These are phyloP conservation scores for Cytospora chrysosperma DNA, from an alignment of 2,329 filamentous ascomycete genomes.

Conservation along the genomic window DNA sequence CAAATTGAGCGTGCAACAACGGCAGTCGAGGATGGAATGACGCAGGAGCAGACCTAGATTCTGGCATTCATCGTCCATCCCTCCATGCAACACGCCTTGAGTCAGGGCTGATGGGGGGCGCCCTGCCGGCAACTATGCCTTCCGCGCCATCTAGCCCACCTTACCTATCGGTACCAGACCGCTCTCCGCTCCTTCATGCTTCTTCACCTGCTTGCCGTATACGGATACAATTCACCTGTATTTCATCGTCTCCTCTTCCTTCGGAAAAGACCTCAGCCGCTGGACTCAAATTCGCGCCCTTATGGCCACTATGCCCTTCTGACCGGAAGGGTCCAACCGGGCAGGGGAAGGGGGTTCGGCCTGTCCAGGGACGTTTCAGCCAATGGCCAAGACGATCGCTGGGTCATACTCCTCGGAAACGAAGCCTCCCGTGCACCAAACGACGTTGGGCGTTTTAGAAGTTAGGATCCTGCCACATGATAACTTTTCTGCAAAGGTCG, in stretches of 20 bases:
- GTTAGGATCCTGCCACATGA: not conserved
- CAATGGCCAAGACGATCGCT: conserved; percentile 12
- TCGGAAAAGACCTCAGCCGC: conserved; percentile 9
- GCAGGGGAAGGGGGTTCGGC: conserved; percentile 5
- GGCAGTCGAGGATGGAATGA: not conserved
- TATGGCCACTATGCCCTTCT: not conserved
- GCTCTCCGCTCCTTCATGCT: not conserved
- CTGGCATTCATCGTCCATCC: not conserved
- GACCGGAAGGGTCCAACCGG: not conserved
- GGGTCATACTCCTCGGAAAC: conserved; percentile 14
- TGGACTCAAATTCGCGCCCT: not conserved
- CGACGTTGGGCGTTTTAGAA: not conserved
- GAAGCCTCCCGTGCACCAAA: conserved; percentile 9
- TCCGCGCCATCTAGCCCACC: conserved; percentile 13
- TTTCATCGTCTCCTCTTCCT: not conserved
- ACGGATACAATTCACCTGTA: not conserved
- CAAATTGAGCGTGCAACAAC: not conserved
- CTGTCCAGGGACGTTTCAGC: conserved; percentile 19
- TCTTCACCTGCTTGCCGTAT: not conserved
- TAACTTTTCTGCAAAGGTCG: not conserved
- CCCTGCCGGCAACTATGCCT: conserved; percentile 2
- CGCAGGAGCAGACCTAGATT: not conserved
- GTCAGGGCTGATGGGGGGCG: conserved; percentile 4
- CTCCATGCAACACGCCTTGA: not conserved
- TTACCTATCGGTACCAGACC: too few relatives aligned